Base-by-base conservation (phyloP, 176 grass and related monocot species). In the Bothriochloa decipiens region DNA sequence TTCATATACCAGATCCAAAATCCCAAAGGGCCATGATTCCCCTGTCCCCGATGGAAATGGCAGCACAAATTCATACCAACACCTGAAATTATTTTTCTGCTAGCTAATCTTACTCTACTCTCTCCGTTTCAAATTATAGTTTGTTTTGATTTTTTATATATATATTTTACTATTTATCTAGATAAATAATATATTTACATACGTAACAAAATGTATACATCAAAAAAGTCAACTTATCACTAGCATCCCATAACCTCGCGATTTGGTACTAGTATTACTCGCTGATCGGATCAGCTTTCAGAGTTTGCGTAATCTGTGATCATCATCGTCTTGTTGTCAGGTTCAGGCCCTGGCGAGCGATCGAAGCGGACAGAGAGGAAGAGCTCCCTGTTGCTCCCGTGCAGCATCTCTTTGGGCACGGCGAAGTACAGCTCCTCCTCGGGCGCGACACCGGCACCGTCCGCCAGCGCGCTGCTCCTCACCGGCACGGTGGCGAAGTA, bases 311-410 rank as follows among this genome's bases (percentile, higher is more conserved):
- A 2, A 32, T 32, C 29, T 32, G 72, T 75, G 72, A 55, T 55
- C 28, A 53, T 57, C 47, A 55, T 36, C 47, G 9, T 55, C 16
- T 53, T 72, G 39, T 46, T 72, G 39, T 46, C 23, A 29, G 71
- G 43, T 28, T 29, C 14, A 74, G 45, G 26, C 1, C 15, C 71
- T 0, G 45, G 29, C 43, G 43, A 50, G 7, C 71, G 25, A 32
- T 74, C 72, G 14, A 74, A 52, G 25, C 72, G 72, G 72, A 74
- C 72, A 26, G 72, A 74, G 46, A 74, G 72, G 15, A 74, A 28
- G 26, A 74, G 45, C 72, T 74, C 72, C 49, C 72, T n/a, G 49
- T 11, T 20, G 29, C 10, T 5, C 50, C 11, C 17, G 18, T 52
- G 22, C 50, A 76, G 74, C 74, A 58, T 76, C 74, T 58, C 50